Evolutionary conservation across 2,329 filamentous ascomycete species (phyloP).

Genomic region (Tolypocladium ovalisporum): DNA sequence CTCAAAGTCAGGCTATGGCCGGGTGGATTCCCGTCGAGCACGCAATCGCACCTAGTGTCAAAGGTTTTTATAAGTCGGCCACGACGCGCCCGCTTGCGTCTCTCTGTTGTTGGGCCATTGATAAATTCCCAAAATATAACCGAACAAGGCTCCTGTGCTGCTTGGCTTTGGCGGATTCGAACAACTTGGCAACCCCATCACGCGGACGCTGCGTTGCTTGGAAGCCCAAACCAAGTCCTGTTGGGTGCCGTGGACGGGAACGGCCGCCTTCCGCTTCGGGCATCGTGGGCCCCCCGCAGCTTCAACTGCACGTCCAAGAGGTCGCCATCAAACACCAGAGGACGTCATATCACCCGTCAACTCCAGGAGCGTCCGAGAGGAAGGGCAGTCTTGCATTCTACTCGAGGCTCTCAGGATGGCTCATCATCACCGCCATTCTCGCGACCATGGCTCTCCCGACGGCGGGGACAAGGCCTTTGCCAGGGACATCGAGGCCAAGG

Average conservation of each 20-base stretch:
- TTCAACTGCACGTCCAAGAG: not conserved
- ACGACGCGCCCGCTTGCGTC: not conserved
- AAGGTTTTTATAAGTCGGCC: not conserved
- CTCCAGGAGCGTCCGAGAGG: no score
- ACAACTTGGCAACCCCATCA: not conserved
- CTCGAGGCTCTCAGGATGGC: not conserved
- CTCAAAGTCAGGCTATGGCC: not conserved
- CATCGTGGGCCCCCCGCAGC: not conserved
- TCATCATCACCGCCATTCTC: not conserved
- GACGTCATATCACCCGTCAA: no score
- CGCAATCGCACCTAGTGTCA: not conserved
- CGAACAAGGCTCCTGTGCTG: not conserved
- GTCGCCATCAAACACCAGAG: not conserved
- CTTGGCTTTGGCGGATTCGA: not conserved
- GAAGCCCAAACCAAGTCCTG: not conserved
- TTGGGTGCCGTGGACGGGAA: not conserved
- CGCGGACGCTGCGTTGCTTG: not conserved
- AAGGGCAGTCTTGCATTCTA: no score
- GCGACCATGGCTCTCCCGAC: not conserved
- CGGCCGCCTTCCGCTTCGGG: not conserved
- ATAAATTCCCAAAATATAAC: not conserved
- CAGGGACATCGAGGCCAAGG: not conserved
- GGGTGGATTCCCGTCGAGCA: not conserved
- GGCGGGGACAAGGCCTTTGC: not conserved
- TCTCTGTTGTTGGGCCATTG: not conserved